Percentiles rank a stretch among this genome's conserved stretches.
Evolutionary conservation across 805 yeast genomes (phyloP).

Genomic region (Lipomyces sp.): DNA sequence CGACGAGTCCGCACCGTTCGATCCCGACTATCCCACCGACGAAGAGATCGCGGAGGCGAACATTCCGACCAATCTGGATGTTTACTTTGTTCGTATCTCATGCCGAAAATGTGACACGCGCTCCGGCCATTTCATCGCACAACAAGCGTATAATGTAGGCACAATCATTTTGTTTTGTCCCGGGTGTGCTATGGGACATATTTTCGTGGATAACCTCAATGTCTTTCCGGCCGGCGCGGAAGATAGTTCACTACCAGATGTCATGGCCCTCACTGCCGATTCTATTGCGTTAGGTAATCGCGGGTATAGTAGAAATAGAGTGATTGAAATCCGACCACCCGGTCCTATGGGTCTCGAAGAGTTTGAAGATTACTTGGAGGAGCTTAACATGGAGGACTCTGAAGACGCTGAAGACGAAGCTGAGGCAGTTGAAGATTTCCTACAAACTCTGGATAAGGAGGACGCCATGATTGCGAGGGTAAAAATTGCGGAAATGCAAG

Average conservation of each 20-base stretch:
- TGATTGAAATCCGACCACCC: constrained; percentile 21
- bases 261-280: constrained; percentile 7
- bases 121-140: constrained; percentile 18
- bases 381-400: constrained; percentile 6
- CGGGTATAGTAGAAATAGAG: constrained; percentile 9
- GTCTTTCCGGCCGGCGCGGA: constrained; percentile 8
- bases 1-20: constrained; percentile 1
- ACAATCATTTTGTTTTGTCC: constrained; percentile 12
- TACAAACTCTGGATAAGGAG: not conserved
- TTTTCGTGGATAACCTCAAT: constrained; percentile 14
- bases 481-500: not conserved
- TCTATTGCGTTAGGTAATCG: constrained; percentile 13
- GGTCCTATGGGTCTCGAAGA: constrained; percentile 21
- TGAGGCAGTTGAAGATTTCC: not conserved
- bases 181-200: constrained; percentile 12
- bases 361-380: constrained; percentile 8
- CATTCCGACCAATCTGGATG: constrained; percentile 8
- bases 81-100: constrained; percentile 7
- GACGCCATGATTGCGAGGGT: not conserved
- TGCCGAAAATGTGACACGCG: constrained; percentile 15
- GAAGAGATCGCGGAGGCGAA: constrained; percentile 19
- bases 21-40: constrained; percentile 23
- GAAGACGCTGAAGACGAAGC: not conserved
- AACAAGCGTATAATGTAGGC: constrained; percentile 21
- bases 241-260: constrained; percentile 6